A percentile compares a stretch with the other conserved stretches of the same genome.
Evolutionary conservation across 73 alveolate genomes (phyloP).

Genomic region (Paramecium sonneborni): DNA sequence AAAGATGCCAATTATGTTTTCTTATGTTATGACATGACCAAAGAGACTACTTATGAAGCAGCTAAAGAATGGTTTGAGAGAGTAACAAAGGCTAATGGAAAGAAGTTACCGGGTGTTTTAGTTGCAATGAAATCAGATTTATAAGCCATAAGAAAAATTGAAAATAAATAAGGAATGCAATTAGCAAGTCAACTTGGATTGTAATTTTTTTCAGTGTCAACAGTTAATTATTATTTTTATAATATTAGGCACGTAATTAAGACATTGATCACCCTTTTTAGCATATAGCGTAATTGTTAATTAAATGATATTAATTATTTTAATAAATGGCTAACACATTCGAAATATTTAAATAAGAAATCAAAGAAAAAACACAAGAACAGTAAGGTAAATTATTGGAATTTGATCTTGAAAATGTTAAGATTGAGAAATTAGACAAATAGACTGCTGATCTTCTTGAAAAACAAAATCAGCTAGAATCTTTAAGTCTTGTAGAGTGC

Average conservation of each 20-base stretch:
- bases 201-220: neutral
- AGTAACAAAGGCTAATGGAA: conserved; percentile 44
- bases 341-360: neutral
- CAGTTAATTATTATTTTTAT: neutral
- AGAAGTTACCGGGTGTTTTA: conserved; percentile 36
- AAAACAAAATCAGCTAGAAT: neutral
- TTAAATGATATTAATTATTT: conserved; percentile 32
- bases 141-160: neutral
- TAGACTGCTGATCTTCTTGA: neutral
- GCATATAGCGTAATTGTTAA: conserved; percentile 44
- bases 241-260: conserved; percentile 13
- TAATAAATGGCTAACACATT: conserved; percentile 31
- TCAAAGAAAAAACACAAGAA: neutral
- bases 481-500: neutral
- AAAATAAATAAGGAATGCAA: conserved; percentile 47
- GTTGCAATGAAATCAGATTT: conserved; percentile 29
- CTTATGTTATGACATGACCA: conserved; percentile 57
- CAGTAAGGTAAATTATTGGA: neutral
- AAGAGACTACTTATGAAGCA: conserved; percentile 36
- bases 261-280: conserved; percentile 50
- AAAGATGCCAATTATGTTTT: conserved; percentile 20
- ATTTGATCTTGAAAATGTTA: neutral
- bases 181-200: conserved; percentile 1
- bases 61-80: conserved; percentile 56
- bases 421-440: neutral